Base-by-base conservation (phyloP, 371 early-diverging fungal species). In the Entomophthora muscae region DNA sequence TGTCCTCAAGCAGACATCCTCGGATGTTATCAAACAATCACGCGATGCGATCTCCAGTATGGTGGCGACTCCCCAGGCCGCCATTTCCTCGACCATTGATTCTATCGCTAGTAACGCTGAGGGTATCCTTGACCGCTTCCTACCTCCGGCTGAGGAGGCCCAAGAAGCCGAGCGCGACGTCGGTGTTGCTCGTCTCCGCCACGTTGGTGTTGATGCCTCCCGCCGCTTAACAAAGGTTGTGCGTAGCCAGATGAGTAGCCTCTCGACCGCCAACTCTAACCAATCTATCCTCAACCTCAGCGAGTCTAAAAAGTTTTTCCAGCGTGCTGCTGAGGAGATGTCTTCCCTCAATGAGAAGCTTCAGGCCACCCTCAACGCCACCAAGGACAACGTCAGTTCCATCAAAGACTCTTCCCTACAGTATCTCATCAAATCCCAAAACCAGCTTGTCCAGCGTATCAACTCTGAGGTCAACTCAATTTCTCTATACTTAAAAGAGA, bases 1-100 rank as follows among this genome's bases (percentile, higher is more conserved):
- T 27, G 75, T 86, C 32, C 74, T 67, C 33, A 69, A 80, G 66
- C 83, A 82, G 24, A 81, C 80, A 17, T 30, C 61, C 17, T 33
- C 42, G n/a, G 12, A 30, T 12, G 61, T 61, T 26, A 33, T n/a
- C 42, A 42, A 61, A 26, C 31, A 7, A 12, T 30, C 31, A 12
- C 32, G 42, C n/a, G 3, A 61, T 1, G 59, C 30, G 7, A 61
- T 61, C 52, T 61, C 61, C 13, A 10, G 31, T 7, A 33, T 61
- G 7, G 61, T 61, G 0, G 61, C 33, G 2, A 30, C 59, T 17
- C 61, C 61, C 17, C 31, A 31, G 10, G n/a, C 13, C 26, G 31
- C 61, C 26, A 21, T 61, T 26, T 12, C 31, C 12, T 30, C 31
- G 3, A 61, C 33, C 27, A 17, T 61, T 22, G n/a, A 24, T 10